phyloP scores from a whole-genome alignment of 2,329 filamentous ascomycete genomes.

The Sarocladium oryzae region DNA sequence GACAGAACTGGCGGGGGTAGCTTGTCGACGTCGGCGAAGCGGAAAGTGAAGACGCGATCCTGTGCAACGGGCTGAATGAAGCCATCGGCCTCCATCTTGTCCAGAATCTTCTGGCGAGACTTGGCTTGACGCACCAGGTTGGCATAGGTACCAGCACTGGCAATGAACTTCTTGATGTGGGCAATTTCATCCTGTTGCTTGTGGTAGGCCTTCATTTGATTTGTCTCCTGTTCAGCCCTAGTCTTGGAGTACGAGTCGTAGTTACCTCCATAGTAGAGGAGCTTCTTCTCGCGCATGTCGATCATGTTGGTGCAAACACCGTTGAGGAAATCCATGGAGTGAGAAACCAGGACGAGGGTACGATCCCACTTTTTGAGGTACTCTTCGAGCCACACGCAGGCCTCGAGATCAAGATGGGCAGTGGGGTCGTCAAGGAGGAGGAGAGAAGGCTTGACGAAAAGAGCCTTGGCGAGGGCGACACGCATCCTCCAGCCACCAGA shows the following conservation, averaged over 20 bases:
- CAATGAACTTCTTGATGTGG: slow-evolving; percentile 99
- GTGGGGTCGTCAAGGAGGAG: slow-evolving; percentile 97
- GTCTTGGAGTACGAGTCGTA: slow-evolving; percentile 99
- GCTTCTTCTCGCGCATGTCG: slow-evolving; percentile 85
- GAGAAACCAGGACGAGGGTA: slow-evolving; percentile 91
- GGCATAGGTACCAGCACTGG: slow-evolving; percentile 98
- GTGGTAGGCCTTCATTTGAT: slow-evolving; percentile 97
- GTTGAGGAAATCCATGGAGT: slow-evolving; percentile 98
- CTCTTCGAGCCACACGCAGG: slow-evolving; percentile 99
- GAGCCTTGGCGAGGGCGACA: slow-evolving; percentile 92
- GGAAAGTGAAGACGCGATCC: slow-evolving; percentile 92
- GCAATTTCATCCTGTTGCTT: slow-evolving; percentile 99
- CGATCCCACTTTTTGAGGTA: slow-evolving; percentile 99
- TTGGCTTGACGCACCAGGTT: slow-evolving; percentile 99
- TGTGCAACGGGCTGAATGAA: slow-evolving; percentile 86
- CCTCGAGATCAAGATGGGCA: slow-evolving; percentile 97
- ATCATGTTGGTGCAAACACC: slow-evolving; percentile 98
- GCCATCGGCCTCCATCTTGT: slow-evolving; percentile 99
- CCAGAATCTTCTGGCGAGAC: slow-evolving; percentile 98
- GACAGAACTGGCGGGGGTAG: slow-evolving; percentile 95
- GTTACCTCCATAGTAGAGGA: slow-evolving; percentile 99
- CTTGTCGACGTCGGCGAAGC: slow-evolving; percentile 98
- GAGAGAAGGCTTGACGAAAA: slow-evolving; percentile 96
- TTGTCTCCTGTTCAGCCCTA: slow-evolving; percentile 84
- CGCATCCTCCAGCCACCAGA: slow-evolving; percentile 99